Evolutionary conservation across 345 rosid genomes (phyloP).

Genomic region (Brassica carinata): DNA sequence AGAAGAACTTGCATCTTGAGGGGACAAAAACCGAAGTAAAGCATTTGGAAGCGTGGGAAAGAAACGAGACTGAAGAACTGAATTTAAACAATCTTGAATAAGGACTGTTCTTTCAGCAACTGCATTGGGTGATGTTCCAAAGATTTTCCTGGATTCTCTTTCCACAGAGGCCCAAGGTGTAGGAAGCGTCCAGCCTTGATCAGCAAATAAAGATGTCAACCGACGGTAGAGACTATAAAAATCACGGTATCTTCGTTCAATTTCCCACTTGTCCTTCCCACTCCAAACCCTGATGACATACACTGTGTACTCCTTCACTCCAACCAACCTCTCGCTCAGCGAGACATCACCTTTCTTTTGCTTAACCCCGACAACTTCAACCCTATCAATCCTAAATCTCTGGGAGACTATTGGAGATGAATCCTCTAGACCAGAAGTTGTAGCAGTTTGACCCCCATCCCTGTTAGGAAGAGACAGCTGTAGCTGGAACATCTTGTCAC

Average conservation of each 20-base stretch:
- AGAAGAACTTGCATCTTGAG: conserved; percentile 63
- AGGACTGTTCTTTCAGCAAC: conserved; percentile 83
- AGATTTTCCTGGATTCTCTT: conserved; percentile 78
- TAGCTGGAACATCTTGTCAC: conserved; percentile 51
- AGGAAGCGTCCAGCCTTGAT: conserved; percentile 87
- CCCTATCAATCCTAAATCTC: conserved; percentile 62
- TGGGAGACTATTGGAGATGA: conserved; percentile 43
- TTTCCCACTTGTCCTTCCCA: conserved; percentile 82
- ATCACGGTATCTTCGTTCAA: conserved; percentile 94
- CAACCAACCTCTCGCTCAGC: conserved; percentile 90
- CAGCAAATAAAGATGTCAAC: conserved; percentile 69
- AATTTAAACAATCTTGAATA: conserved; percentile 80
- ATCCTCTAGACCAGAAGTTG: conserved; percentile 62
- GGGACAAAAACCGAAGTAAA: conserved; percentile 71
- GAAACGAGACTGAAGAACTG: conserved; percentile 61
- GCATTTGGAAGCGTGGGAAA: conserved; percentile 66
- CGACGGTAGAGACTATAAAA: conserved; percentile 81
- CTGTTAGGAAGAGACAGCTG: conserved; percentile 58
- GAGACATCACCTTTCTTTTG: conserved; percentile 94
- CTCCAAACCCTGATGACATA: conserved; percentile 79
- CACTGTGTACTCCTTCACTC: conserved; percentile 89
- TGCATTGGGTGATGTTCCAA: conserved; percentile 83
- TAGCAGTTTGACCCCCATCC: conserved; percentile 81
- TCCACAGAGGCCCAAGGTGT: conserved; percentile 81
- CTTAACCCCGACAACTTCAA: conserved; percentile 89